Evolutionary conservation across 2,329 filamentous ascomycete genomes (phyloP), one percentile per base, ranked within the genome.

Genomic region (Neocatenulostroma microsporum): DNA sequence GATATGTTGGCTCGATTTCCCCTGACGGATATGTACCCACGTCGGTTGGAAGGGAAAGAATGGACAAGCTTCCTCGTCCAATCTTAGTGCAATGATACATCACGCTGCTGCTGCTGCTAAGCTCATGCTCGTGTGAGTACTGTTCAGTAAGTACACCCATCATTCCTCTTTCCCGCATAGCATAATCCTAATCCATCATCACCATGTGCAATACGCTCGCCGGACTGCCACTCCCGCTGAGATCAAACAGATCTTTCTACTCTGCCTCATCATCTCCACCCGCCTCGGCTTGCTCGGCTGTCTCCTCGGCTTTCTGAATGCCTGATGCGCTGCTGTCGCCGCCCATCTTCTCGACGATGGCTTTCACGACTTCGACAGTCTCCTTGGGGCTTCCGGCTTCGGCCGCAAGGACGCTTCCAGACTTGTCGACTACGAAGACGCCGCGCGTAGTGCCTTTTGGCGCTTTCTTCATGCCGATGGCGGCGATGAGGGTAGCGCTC

Each of bases 401-500:
- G 23, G 78, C 73, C 14, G 83, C 74, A 24, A 93, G 70, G 15
- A 94, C 77, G 61, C 88, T 87, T 40, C 87, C 88, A 17, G 72
- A 59, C 42, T 62, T 62, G 39, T 54, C 47, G 36, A 96, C 72
- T 34, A 85, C 84, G 51, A 95, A 93, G 25, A 96, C 86, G 47
- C 89, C 91, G 45, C 91, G 79, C 33, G 74, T 77, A 12, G 86
- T 94, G 42, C 85, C 82, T 62, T 78, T 84, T 30, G 83, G 82
- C 6, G 70, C 62, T 68, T 95, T 95, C 68, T 87, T 88, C 48
- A 96, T 66, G n/a, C 88, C 89, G 57, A 96, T 83, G 37, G 87
- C 87, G 10, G 62, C 70, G 53, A 96, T 94, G 41, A 98, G 73
- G 2, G 76, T 78, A 19, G 73, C 76, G 34, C 67, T 65, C 5